These are phyloP conservation scores for Pseudonitzschia pungens DNA, from an alignment of 108 stramenopile species.

Conservation along the genomic window DNA sequence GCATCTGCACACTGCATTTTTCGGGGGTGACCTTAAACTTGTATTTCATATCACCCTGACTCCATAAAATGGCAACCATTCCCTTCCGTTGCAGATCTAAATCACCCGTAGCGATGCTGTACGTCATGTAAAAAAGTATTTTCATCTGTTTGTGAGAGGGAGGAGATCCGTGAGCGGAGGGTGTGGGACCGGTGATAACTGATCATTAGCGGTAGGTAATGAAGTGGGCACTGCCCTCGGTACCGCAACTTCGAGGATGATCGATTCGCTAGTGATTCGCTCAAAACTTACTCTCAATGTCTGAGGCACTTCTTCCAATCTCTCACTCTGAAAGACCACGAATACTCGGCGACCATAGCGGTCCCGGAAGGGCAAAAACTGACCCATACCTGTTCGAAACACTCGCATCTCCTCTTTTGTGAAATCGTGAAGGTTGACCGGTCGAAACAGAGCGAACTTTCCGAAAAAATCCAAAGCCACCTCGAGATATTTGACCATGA, in stretches of 20 bases:
- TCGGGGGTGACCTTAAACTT: background rate
- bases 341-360: background rate
- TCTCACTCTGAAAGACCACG: background rate
- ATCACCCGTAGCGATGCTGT: background rate
- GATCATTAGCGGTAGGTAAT: too few species aligned
- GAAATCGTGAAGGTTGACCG: background rate
- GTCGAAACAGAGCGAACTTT: background rate
- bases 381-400: background rate
- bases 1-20: background rate
- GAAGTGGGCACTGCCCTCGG: too few species aligned
- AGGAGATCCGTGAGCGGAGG: background rate
- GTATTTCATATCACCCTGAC: background rate
- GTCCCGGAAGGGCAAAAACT: background rate
- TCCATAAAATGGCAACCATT: background rate
- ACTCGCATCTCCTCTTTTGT: background rate
- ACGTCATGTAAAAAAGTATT: slow-evolving; percentile 1
- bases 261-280: background rate
- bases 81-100: slow-evolving; percentile 7
- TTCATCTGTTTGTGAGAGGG: slow-evolving; percentile 2
- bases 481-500: slow-evolving; percentile 4
- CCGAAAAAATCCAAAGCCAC: background rate
- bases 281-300: background rate
- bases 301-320: background rate
- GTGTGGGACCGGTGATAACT: background rate
- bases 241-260: background rate